Conservation (phyloP, 106 monocot species). For the Dioscorea alata region DNA sequence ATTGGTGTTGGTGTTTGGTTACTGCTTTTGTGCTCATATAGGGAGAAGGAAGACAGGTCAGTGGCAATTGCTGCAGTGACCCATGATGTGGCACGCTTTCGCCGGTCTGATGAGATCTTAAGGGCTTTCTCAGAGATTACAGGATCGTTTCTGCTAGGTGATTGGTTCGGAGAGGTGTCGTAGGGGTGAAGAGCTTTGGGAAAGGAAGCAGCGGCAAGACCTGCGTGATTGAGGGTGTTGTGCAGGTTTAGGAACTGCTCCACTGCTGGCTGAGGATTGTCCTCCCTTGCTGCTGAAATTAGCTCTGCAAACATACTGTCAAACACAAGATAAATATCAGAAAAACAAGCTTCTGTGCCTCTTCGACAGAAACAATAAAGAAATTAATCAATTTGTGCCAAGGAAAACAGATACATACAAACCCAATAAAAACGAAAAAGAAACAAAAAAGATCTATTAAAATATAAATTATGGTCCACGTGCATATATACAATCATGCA, state of each 20-base stretch:
- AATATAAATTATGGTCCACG: no score
- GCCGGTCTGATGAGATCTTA: conserved; percentile 30
- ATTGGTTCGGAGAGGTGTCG: conserved; percentile 20
- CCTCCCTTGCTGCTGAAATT: conserved; percentile 53
- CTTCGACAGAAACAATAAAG: no score
- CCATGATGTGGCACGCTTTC: conserved; percentile 42
- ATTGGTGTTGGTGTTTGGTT: background rate
- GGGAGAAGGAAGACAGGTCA: conserved; percentile 50
- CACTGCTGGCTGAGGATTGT: conserved; percentile 58
- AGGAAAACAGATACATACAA: no score
- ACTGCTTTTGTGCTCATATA: conserved; percentile 35
- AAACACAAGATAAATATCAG: background rate
- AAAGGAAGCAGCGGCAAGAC: conserved; percentile 48
- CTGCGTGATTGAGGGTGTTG: conserved; percentile 28
- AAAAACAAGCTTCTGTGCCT: no score
- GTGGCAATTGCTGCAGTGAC: conserved; percentile 62
- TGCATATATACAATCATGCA: no score
- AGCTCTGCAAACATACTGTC: conserved; percentile 76
- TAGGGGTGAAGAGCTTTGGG: conserved; percentile 8
- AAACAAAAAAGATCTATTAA: no score
- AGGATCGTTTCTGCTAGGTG: background rate
- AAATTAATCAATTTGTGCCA: no score
- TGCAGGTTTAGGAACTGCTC: conserved; percentile 79
- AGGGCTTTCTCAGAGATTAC: conserved; percentile 29
- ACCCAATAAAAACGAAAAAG: no score